Evolutionary conservation across 305 asterid species (phyloP).

Genomic region (Fraxinus xanthoxyloides): DNA sequence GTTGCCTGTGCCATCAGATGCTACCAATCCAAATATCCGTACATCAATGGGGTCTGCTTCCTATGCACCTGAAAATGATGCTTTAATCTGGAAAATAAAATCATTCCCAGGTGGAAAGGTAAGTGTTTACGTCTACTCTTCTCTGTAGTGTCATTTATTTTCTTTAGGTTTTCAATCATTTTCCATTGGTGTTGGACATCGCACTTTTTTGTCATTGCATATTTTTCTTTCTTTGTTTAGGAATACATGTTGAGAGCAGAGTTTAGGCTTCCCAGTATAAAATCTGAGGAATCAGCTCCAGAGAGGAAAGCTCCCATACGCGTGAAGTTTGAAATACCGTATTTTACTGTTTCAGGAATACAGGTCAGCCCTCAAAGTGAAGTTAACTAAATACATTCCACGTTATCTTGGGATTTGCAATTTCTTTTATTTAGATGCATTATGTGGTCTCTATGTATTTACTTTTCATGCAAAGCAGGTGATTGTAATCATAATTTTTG

Average conservation of each 20-base stretch:
- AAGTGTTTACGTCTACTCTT: slow-evolving; percentile 15
- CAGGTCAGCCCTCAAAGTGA: slow-evolving; percentile 50
- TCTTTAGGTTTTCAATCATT: background rate
- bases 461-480: background rate
- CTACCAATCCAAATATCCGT: slow-evolving; percentile 84
- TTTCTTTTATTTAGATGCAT: background rate
- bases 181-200: background rate
- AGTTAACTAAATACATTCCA: background rate
- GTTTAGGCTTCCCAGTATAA: slow-evolving; percentile 85
- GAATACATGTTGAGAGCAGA: slow-evolving; percentile 95
- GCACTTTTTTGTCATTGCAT: background rate
- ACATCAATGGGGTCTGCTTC: slow-evolving; percentile 92
- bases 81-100: slow-evolving; percentile 88
- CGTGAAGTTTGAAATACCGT: slow-evolving; percentile 94
- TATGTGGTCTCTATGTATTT: background rate
- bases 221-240: slow-evolving; percentile 33
- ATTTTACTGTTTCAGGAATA: slow-evolving; percentile 95
- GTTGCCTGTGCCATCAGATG: slow-evolving; percentile 91
- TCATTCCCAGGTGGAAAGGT: slow-evolving; percentile 98
- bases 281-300: slow-evolving; percentile 72
- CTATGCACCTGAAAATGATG: slow-evolving; percentile 90
- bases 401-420: background rate
- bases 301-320: slow-evolving; percentile 96
- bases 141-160: background rate
- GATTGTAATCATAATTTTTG: background rate